phyloP scores from a whole-genome alignment of 495 filamentous ascomycete genomes.

The Aspergillus olivimuriae region DNA sequence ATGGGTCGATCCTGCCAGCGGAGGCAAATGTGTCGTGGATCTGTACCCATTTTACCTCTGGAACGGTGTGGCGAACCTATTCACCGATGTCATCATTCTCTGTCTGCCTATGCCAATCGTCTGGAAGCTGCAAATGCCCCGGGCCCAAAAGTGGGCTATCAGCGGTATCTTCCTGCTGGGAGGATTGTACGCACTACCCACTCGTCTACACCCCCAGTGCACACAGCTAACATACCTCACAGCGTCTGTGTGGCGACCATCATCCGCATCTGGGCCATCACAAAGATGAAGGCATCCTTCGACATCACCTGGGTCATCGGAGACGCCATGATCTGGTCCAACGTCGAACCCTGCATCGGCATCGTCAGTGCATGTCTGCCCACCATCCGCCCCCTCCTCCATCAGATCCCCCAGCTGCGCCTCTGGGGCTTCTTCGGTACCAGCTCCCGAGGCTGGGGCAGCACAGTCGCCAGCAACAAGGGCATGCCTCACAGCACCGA shows the following conservation, averaged over 20 bases:
- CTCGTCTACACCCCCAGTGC: background rate
- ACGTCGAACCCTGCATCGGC: slow-evolving; percentile 15
- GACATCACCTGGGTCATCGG: slow-evolving; percentile 17
- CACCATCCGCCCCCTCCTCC: slow-evolving; percentile 9
- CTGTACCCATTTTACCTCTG: slow-evolving; percentile 12
- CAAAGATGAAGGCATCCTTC: slow-evolving; percentile 7
- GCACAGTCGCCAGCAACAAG: background rate
- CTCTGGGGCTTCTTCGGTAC: background rate
- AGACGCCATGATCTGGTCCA: slow-evolving; percentile 17
- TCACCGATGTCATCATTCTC: slow-evolving; percentile 30
- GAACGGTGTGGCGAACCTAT: slow-evolving; percentile 17
- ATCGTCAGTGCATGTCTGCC: slow-evolving; percentile 22
- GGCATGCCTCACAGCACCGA: background rate
- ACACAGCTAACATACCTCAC: background rate
- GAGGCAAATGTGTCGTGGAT: slow-evolving; percentile 8
- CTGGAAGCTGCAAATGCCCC: slow-evolving; percentile 24
- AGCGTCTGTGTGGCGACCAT: slow-evolving; percentile 24
- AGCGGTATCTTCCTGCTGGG: slow-evolving; percentile 29
- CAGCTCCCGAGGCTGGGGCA: background rate
- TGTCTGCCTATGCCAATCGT: slow-evolving; percentile 31
- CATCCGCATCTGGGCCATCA: slow-evolving; percentile 15
- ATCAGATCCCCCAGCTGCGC: background rate
- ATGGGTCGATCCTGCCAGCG: slow-evolving; percentile 7
- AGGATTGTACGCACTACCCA: slow-evolving; percentile 22
- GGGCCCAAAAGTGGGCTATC: slow-evolving; percentile 21